phyloP scores from a whole-genome alignment of 2,329 filamentous ascomycete species.

The Stachybotrys echinatus region DNA sequence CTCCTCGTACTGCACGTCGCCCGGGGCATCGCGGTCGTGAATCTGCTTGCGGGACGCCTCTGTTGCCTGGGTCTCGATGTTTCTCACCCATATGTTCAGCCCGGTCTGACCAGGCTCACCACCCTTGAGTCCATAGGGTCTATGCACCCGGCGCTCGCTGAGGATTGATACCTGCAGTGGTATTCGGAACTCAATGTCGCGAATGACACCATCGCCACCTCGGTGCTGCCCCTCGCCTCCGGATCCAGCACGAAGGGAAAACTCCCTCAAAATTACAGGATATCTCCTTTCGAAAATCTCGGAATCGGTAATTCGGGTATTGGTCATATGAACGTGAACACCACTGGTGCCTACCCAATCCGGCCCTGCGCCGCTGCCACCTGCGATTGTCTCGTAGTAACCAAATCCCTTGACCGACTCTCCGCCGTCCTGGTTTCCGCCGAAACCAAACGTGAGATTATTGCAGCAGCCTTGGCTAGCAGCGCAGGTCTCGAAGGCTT shows the following conservation, averaged over 20 bases:
- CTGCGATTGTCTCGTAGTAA: constrained; percentile 57
- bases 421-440: constrained; percentile 32
- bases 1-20: constrained; percentile 46
- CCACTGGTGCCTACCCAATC: constrained; percentile 37
- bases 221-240: constrained; percentile 60
- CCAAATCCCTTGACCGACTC: constrained; percentile 35
- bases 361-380: constrained; percentile 65
- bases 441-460: constrained; percentile 79
- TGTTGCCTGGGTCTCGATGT: constrained; percentile 54
- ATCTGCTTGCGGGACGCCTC: constrained; percentile 37
- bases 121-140: constrained; percentile 67
- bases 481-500: constrained; percentile 74
- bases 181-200: constrained; percentile 76
- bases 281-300: constrained; percentile 49
- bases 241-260: constrained; percentile 58
- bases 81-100: constrained; percentile 81
- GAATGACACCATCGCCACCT: constrained; percentile 69
- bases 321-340: constrained; percentile 59
- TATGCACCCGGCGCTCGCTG: constrained; percentile 71
- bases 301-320: constrained; percentile 65
- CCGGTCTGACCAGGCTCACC: constrained; percentile 76
- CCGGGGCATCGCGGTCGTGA: constrained; percentile 23
- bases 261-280: constrained; percentile 67
- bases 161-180: constrained; percentile 74
- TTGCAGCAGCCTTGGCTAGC: constrained; percentile 78